Evolutionary conservation across 306 rosid genomes (phyloP).

Genomic region (Cucurbita moschata): DNA sequence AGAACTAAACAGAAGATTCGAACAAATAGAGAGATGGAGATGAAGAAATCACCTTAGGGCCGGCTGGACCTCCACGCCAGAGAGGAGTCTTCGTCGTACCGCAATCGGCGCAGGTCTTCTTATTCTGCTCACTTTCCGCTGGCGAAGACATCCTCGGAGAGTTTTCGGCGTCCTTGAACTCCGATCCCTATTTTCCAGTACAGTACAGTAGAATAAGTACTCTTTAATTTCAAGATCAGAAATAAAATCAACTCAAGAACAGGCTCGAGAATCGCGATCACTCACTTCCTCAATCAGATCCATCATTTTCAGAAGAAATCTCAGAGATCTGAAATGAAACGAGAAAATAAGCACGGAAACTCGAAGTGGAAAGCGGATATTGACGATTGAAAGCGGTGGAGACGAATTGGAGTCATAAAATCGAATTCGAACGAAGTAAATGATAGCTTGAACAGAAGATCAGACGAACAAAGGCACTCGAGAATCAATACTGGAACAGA

Average conservation of each 20-base stretch:
- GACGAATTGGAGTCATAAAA: background rate
- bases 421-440: background rate
- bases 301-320: constrained; percentile 26
- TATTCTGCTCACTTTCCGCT: constrained; percentile 25
- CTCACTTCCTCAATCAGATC: constrained; percentile 62
- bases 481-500: background rate
- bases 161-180: constrained; percentile 30
- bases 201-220: constrained; percentile 16
- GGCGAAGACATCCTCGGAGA: constrained; percentile 10
- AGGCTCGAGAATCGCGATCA: constrained; percentile 9
- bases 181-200: constrained; percentile 57
- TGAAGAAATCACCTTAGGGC: constrained; percentile 53
- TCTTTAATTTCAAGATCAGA: background rate
- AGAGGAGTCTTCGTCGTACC: constrained; percentile 87
- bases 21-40: background rate
- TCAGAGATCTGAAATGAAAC: constrained; percentile 21
- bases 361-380: background rate
- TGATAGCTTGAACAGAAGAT: background rate
- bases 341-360: background rate
- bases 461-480: background rate
- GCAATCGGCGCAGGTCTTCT: constrained; percentile 82
- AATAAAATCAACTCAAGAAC: background rate
- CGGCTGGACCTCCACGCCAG: constrained; percentile 96
- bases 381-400: background rate
- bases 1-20: background rate